Base-by-base conservation (phyloP, 306 rosid genomes). In the Lathyrus sativus region DNA sequence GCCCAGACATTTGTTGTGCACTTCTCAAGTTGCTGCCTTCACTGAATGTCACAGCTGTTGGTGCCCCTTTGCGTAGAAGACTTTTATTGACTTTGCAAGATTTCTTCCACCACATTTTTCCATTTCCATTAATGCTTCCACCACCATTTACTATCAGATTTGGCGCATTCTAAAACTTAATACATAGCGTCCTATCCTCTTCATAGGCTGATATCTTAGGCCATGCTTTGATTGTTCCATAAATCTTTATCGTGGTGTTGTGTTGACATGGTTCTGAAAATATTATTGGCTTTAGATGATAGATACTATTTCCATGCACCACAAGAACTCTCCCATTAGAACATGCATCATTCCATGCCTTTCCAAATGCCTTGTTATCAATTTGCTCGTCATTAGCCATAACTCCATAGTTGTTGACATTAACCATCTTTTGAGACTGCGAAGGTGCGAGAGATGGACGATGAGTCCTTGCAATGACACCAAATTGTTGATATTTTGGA, bases 261-360 rank as follows among this genome's bases (percentile, higher is more conserved):
- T 84, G 76, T 48, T 63, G 74, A 75, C 95, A 91, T 73, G 97
- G 95, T 26, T 95, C 97, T 13, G 92, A 79, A 57, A 91, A 91
- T 12, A 24, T 83, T 17, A 85, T 78, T 50, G 92, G 88, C 77
- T 85, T 91, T 33, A 91, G 80, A 66, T 74, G 66, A 76, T 84
- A 91, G 17, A 19, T 77, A 7, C 51, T 76, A 3, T 62, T 44
- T 45, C 18, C 3, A 42, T 95, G 92, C 10, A 91, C 91, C 64
- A 84, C 71, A 48, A 89, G 75, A 73, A 43, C 60, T 35, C 41
- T 67, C 13, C 65, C 68, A 43, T 33, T 33, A 26, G 92, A 84
- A 72, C 97, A 91, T 44, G 89, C 90, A 42, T 46, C 60, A 15
- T 68, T 46, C 97, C 97, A 91, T 72, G 89, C 90, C 57, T 72